These are phyloP conservation scores for Solanum pinnatisectum DNA, from an alignment of 257 asterid genomes.

Conservation along the genomic window DNA sequence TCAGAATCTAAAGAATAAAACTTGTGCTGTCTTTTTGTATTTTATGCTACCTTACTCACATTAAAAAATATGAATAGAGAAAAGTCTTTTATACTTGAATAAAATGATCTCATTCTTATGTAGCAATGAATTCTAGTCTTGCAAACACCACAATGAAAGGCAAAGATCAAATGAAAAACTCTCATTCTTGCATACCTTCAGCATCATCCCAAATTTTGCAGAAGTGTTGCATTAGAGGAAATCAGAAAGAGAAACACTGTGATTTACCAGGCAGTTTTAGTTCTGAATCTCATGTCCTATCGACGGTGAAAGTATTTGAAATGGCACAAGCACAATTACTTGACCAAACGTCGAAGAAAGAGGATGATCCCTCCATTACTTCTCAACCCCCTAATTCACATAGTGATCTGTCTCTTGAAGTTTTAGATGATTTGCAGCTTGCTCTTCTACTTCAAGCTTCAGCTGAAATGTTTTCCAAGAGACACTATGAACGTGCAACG, in stretches of 20 bases:
- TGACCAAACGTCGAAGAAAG: neutral
- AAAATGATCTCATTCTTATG: neutral
- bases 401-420: neutral
- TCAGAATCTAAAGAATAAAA: neutral
- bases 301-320: slow-evolving; percentile 9
- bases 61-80: too few species aligned
- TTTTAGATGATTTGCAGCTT: slow-evolving; percentile 7
- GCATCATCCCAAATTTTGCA: neutral
- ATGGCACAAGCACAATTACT: slow-evolving; percentile 6
- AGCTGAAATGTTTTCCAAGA: slow-evolving; percentile 11
- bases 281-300: neutral
- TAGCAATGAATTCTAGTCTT: neutral
- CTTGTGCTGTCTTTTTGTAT: neutral
- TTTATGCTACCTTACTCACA: neutral
- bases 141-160: neutral
- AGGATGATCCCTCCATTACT: neutral
- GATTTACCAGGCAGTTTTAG: neutral
- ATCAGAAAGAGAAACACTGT: neutral
- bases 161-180: neutral
- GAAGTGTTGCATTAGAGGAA: neutral
- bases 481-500: slow-evolving; percentile 17
- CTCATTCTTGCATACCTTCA: neutral
- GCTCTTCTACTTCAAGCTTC: slow-evolving; percentile 18
- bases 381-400: neutral
- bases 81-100: neutral